A percentile compares a stretch with the other conserved stretches of the same genome.
These are phyloP conservation scores for Omphalotus olearius DNA, from an alignment of 1,284 basidiomycete species.

Conservation along the genomic window DNA sequence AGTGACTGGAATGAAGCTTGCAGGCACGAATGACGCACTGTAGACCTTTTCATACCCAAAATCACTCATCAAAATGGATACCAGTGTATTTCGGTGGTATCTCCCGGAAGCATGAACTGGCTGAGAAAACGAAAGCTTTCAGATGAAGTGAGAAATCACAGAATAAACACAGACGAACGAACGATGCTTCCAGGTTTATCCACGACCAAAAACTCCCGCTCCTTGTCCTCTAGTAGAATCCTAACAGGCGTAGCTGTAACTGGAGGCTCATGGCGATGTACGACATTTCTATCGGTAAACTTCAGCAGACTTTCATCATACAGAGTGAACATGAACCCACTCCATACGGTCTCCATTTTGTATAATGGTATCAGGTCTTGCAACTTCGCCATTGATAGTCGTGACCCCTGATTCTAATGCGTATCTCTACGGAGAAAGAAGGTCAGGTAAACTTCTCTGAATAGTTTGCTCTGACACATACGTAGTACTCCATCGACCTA, in stretches of 20 bases:
- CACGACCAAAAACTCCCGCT: slow-evolving; percentile 85
- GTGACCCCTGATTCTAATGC: slow-evolving; percentile 94
- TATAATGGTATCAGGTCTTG: slow-evolving; percentile 77
- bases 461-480: slow-evolving; percentile 36
- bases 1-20: slow-evolving; percentile 3
- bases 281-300: slow-evolving; percentile 66
- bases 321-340: slow-evolving; percentile 39
- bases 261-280: slow-evolving; percentile 95
- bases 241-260: slow-evolving; percentile 85
- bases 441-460: slow-evolving; percentile 6
- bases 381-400: slow-evolving; percentile 85
- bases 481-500: slow-evolving; percentile 89
- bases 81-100: slow-evolving; percentile 84
- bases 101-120: slow-evolving; percentile 88
- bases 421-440: slow-evolving; percentile 56
- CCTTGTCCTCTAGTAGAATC: slow-evolving; percentile 74
- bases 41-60: slow-evolving; percentile 82
- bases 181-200: slow-evolving; percentile 94
- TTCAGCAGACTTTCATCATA: slow-evolving; percentile 4
- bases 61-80: slow-evolving; percentile 84
- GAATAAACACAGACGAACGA: slow-evolving; percentile 35
- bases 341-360: slow-evolving; percentile 89
- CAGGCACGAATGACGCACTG: slow-evolving; percentile 47
- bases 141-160: slow-evolving; percentile 9
- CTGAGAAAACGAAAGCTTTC: slow-evolving; percentile 33